These are phyloP conservation scores for Tricholoma terreum DNA, from an alignment of 768 basidiomycete genomes.

Conservation along the genomic window DNA sequence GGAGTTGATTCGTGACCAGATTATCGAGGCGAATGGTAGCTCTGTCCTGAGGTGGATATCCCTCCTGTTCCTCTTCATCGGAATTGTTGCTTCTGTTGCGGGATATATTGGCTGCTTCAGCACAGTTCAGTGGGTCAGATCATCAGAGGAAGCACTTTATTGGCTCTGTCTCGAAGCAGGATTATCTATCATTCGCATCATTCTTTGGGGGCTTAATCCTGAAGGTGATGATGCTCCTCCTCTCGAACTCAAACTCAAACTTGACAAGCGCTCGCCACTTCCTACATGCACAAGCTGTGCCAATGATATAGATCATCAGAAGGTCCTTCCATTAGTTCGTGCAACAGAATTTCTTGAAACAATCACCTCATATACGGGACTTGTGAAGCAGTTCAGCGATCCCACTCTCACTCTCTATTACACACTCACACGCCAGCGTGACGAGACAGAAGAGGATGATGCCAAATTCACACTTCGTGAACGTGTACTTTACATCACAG, in stretches of 20 bases:
- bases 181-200: conserved; percentile 9
- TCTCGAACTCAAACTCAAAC: neutral
- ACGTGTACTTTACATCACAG: conserved; percentile 8
- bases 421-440: neutral
- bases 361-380: conserved; percentile 10
- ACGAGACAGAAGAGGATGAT: too few relatives aligned
- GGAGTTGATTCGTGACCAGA: neutral
- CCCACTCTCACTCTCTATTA: conserved; percentile 7
- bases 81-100: neutral
- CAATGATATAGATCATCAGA: neutral
- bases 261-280: neutral
- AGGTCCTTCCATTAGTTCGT: conserved; percentile 4
- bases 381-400: conserved; percentile 3
- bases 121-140: conserved; percentile 3
- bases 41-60: neutral
- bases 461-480: neutral
- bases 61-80: conserved; percentile 3
- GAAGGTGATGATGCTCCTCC: neutral
- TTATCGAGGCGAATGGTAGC: neutral
- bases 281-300: neutral
- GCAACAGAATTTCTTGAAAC: conserved; percentile 6
- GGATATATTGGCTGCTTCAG: conserved; percentile 19
- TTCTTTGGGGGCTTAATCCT: conserved; percentile 14
- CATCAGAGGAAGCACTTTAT: conserved; percentile 1
- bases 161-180: conserved; percentile 14